Evolutionary conservation across 148 eudicot genomes (phyloP).

Genomic region (Rhododendron vialii): DNA sequence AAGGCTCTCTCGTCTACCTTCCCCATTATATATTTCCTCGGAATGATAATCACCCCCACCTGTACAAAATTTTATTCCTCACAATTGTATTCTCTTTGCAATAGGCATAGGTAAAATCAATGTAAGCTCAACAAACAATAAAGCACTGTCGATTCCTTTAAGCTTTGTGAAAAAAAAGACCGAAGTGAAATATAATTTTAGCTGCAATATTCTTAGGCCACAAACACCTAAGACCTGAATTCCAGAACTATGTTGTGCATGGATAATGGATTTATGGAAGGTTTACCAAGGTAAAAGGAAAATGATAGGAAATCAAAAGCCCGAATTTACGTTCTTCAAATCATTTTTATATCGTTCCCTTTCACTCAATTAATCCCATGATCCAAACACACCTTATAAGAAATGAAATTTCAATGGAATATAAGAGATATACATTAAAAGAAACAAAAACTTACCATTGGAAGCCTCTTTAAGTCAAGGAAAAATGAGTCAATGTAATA

Average conservation of each 20-base stretch:
- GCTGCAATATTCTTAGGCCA: background rate
- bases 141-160: background rate
- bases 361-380: background rate
- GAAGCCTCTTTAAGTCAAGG: constrained; percentile 83
- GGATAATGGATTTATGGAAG: background rate
- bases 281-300: background rate
- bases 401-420: background rate
- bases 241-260: background rate
- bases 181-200: background rate
- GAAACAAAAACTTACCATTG: constrained; percentile 53
- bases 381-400: background rate
- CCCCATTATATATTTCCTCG: constrained; percentile 93
- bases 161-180: background rate
- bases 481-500: constrained; percentile 91
- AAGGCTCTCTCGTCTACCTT: constrained; percentile 79
- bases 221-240: background rate
- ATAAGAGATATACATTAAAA: background rate
- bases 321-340: background rate
- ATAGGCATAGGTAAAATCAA: background rate
- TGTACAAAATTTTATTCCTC: constrained; percentile 25
- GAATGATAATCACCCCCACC: constrained; percentile 91
- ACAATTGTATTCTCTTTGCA: background rate
- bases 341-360: background rate
- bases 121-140: constrained; percentile 7
- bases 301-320: background rate